Evolutionary conservation across 257 asterid genomes (phyloP), one percentile per base, ranked within the genome.

Genomic region (Phtheirospermum japonicum): DNA sequence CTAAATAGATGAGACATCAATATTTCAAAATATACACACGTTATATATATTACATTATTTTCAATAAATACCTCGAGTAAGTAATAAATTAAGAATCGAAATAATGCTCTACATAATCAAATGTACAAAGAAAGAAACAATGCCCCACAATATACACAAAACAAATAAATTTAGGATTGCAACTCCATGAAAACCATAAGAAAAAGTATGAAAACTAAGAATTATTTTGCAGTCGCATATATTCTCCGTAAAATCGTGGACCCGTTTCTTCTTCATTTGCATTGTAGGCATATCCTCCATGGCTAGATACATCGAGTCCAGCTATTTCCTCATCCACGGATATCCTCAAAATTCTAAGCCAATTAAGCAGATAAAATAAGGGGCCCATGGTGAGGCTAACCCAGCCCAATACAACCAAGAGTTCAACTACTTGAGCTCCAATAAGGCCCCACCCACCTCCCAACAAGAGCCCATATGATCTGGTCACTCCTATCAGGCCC

Each of bases 371-470:
- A 54, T 76, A 80, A 57, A 85, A 85, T 59, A 85, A 57, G 0
- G 89, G 83, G 43, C 89, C 93, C 93, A 85, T 85, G 3, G 89
- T 85, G 7, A 70, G 20, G 55, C 82, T 85, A 9, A 85, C 93
- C 89, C 89, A 85, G 12, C 58, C 74, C 56, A 82, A 5, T 54
- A 81, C 67, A 17, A 66, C 86, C 37, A 70, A 28, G 17, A 82
- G 61, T 23, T 82, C 86, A 26, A 78, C 77, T n/a, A 76, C 39
- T 45, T 85, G 93, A 7, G 89, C 82, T 34, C 79, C 89, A 4
- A 85, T 26, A 6, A 85, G 79, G 16, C 88, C 83, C 85, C 83
- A 77, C 13, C 89, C 85, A 9, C 93, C 86, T 2, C 93, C 88
- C 56, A 79, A 20, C 6, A 82, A 40, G 2, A 84, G 68, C 67